Percentiles rank a stretch among this genome's conserved stretches.
phyloP scores from a whole-genome alignment of 2,329 filamentous ascomycete species.

The Xylaria sp. region DNA sequence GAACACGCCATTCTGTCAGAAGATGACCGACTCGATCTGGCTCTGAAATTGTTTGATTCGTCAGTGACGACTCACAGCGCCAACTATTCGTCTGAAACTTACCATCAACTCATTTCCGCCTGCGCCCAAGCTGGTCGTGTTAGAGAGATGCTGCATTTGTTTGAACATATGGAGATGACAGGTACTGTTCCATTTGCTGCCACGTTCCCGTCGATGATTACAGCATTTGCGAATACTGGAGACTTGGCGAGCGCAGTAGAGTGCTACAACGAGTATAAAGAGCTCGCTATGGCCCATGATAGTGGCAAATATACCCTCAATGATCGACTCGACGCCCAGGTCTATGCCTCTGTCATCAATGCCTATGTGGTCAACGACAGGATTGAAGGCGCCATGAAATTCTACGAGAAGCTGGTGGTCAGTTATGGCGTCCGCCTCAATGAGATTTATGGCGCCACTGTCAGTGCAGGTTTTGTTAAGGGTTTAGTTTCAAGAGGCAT shows the following conservation, averaged over 20 bases:
- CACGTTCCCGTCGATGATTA: slow-evolving; percentile 93
- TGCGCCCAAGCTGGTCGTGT: slow-evolving; percentile 85
- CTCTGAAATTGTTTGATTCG: slow-evolving; percentile 84
- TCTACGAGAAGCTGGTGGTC: slow-evolving; percentile 81
- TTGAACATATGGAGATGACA: slow-evolving; percentile 88
- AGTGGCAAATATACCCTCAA: slow-evolving; percentile 75
- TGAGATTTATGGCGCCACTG: slow-evolving; percentile 76
- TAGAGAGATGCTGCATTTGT: slow-evolving; percentile 89
- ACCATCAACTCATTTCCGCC: slow-evolving; percentile 85
- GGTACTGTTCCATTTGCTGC: slow-evolving; percentile 79
- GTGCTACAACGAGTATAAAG: slow-evolving; percentile 94
- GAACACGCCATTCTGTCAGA: slow-evolving; percentile 88
- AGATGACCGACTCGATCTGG: slow-evolving; percentile 87
- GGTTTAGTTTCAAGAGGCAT: slow-evolving; percentile 77
- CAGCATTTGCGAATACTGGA: slow-evolving; percentile 84
- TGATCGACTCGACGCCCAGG: slow-evolving; percentile 80
- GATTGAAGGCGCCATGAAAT: slow-evolving; percentile 82
- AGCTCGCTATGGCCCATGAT: slow-evolving; percentile 86
- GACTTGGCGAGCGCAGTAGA: slow-evolving; percentile 90
- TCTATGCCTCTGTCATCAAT: slow-evolving; percentile 92
- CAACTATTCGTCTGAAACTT: slow-evolving; percentile 83
- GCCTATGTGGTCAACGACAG: slow-evolving; percentile 88
- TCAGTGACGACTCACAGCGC: slow-evolving; percentile 72
- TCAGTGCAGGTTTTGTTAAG: slow-evolving; percentile 81
- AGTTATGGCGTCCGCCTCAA: slow-evolving; percentile 68